phyloP scores from a whole-genome alignment of 2,329 filamentous ascomycete genomes.

The Apiospora malaysiana region DNA sequence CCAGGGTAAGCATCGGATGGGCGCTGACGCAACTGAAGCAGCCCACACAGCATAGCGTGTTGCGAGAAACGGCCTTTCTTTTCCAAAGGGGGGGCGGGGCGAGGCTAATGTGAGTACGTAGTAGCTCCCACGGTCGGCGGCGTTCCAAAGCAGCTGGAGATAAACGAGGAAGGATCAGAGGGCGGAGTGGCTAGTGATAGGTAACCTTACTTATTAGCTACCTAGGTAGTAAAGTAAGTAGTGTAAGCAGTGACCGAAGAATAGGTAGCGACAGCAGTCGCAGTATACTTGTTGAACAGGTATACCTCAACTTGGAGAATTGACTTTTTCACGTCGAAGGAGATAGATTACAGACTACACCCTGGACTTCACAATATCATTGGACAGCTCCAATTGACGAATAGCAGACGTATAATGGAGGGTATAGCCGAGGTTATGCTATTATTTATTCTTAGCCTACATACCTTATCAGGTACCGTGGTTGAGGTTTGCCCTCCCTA shows the following conservation, averaged over 20 bases:
- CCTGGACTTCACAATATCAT: background rate
- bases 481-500: background rate
- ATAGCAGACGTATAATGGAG: background rate
- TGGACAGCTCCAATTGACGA: background rate
- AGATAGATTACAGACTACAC: background rate
- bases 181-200: conserved; percentile 5
- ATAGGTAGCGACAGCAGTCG: background rate
- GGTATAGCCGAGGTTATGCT: background rate
- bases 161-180: background rate
- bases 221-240: no score
- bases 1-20: background rate
- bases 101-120: background rate
- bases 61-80: background rate
- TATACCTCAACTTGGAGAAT: background rate
- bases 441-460: background rate
- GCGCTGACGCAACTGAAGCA: conserved; percentile 12
- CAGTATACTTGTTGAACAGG: no score
- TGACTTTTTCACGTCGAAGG: background rate
- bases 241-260: background rate
- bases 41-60: background rate
- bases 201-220: background rate
- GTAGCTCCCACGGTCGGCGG: background rate
- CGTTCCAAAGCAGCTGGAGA: conserved; percentile 2
- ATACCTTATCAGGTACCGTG: no score
- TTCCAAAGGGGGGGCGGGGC: background rate